Evolutionary conservation across 108 stramenopile genomes (phyloP), one percentile per base, ranked within the genome.

Genomic region (Nitzschia inconspicua): DNA sequence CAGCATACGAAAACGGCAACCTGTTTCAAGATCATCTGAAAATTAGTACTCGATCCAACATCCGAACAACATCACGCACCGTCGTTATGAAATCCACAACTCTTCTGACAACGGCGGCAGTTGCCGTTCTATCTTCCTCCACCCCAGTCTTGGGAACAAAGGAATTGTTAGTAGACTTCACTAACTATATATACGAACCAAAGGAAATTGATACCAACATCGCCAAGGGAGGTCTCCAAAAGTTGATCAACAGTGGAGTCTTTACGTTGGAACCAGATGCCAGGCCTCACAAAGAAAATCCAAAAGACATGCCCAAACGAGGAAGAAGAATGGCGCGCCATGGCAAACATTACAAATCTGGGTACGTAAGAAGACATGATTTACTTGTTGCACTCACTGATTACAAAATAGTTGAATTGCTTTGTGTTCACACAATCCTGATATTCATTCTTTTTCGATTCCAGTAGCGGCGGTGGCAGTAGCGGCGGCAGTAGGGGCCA

Each of bases 171-270:
- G n/a, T n/a, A n/a, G n/a, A n/a, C n/a, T n/a, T n/a, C n/a, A n/a
- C n/a, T n/a, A n/a, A n/a, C n/a, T n/a, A n/a, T n/a, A n/a, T n/a
- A n/a, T n/a, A n/a, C n/a, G 51, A 35, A 4, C 13, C 51, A 1
- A 57, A 53, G 25, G 55, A 47, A 22, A 46, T 66, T 23, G 29
- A 8, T 20, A 44, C 65, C 9, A 35, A 57, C n/a, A 54, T 55
- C 18, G 55, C 55, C 20, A 39, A 47, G 19, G 49, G 40, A 29
- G 55, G 55, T 5, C 46, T 66, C 23, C 30, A 54, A 39, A 57
- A 56, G 30, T 26, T 66, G 34, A 32, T 55, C 18, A 34, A 66
- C 11, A 54, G 24, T 20, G 65, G 65, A 6, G 54, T 66, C 35
- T 32, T 66, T 11, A 27, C 1, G 16, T 8, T 3, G 44, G 16